phyloP scores from a whole-genome alignment of 2,329 filamentous ascomycete genomes.

The Scopulariopsis brevicaulis region DNA sequence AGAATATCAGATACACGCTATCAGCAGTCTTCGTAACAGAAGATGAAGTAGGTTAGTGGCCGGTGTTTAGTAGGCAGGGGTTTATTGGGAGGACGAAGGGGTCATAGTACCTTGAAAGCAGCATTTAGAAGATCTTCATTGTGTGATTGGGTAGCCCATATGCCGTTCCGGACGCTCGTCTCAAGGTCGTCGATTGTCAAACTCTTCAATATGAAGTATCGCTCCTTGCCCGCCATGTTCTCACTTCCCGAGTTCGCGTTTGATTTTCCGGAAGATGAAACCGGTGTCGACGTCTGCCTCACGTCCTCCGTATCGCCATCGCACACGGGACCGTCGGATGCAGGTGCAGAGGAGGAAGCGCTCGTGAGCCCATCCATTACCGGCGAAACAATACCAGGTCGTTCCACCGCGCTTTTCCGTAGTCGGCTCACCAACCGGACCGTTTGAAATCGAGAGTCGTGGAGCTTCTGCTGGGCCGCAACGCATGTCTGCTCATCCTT shows the following conservation, averaged over 20 bases:
- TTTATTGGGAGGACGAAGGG: neutral
- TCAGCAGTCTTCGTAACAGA: constrained; percentile 49
- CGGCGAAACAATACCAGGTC: constrained; percentile 30
- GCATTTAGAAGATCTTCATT: constrained; percentile 78
- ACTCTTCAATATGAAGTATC: constrained; percentile 89
- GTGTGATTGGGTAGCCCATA: constrained; percentile 91
- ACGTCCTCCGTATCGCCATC: neutral
- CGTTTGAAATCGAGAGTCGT: constrained; percentile 82
- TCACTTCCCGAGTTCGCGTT: neutral
- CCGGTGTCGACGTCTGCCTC: neutral
- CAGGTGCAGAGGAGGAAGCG: constrained; percentile 9
- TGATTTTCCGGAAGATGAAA: neutral
- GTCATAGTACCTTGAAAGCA: constrained; percentile 61
- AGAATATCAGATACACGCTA: constrained; percentile 86
- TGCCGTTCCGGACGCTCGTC: constrained; percentile 71
- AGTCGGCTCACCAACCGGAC: constrained; percentile 78
- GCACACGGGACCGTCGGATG: constrained; percentile 2
- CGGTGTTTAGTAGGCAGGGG: neutral
- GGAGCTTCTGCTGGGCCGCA: constrained; percentile 69
- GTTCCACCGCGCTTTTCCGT: constrained; percentile 43
- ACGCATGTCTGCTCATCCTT: constrained; percentile 66
- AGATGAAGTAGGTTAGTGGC: neutral
- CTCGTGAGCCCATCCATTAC: constrained; percentile 39
- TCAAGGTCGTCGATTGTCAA: constrained; percentile 85
- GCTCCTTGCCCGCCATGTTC: constrained; percentile 17